These are phyloP conservation scores for Dryadomyces quercivorus DNA, from an alignment of 2,329 filamentous ascomycete species.

Conservation along the genomic window DNA sequence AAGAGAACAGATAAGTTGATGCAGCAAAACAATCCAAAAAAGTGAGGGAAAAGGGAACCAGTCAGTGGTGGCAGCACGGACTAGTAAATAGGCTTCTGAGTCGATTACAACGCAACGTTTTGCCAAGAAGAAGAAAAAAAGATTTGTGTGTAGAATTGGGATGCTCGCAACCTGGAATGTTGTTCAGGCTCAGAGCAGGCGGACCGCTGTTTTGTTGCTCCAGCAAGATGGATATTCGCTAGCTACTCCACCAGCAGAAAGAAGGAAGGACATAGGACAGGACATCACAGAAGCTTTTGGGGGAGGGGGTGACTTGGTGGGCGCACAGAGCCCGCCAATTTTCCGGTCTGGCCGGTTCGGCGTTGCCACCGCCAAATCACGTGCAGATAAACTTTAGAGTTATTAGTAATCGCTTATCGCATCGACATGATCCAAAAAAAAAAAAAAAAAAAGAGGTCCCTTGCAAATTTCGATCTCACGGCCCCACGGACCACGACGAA, in stretches of 20 bases:
- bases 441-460: neutral
- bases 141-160: neutral
- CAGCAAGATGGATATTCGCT: neutral
- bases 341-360: slow-evolving; percentile 1
- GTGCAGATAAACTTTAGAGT: slow-evolving; percentile 5
- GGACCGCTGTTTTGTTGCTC: neutral
- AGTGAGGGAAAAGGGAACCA: neutral
- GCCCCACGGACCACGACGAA: neutral
- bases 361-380: slow-evolving; percentile 3
- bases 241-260: neutral
- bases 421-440: neutral
- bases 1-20: neutral
- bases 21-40: slow-evolving; percentile 1
- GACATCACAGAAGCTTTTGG: neutral
- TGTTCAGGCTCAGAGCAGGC: neutral
- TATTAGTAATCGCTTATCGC: neutral
- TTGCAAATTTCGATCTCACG: neutral
- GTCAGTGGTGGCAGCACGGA: neutral
- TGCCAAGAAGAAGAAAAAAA: neutral
- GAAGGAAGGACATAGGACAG: neutral
- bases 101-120: neutral
- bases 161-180: too few relatives aligned
- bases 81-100: neutral
- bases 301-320: neutral
- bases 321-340: neutral